Evolutionary conservation across 75 land plant species (phyloP).

Genomic region (Picea glauca): DNA sequence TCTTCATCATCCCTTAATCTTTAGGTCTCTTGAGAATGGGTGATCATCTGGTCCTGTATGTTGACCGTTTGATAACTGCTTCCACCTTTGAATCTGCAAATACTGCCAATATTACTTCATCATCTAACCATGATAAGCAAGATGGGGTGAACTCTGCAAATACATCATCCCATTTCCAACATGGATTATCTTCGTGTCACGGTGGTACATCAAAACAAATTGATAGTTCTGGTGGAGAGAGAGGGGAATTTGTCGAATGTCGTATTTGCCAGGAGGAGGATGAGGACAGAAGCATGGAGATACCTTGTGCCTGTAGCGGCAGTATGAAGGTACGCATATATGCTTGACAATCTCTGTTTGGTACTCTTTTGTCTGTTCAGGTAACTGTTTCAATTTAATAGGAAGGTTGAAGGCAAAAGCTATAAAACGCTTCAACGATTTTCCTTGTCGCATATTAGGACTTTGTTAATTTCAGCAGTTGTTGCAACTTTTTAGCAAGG

Average conservation of each 20-base stretch:
- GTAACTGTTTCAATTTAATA: background rate
- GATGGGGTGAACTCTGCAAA: no score
- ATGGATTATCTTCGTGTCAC: background rate
- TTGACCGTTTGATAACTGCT: slow-evolving; percentile 40
- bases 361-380: background rate
- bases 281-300: slow-evolving; percentile 43
- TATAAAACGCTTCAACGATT: background rate
- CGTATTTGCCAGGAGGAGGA: slow-evolving; percentile 89
- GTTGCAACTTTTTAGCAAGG: background rate
- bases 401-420: background rate
- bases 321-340: slow-evolving; percentile 55
- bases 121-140: background rate
- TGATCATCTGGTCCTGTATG: slow-evolving; percentile 52
- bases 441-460: background rate
- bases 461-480: background rate
- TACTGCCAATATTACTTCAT: background rate
- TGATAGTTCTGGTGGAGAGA: slow-evolving; percentile 5
- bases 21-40: slow-evolving; percentile 23
- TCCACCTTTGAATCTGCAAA: slow-evolving; percentile 27
- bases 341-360: slow-evolving; percentile 1
- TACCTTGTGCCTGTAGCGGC: slow-evolving; percentile 81
- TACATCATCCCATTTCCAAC: no score
- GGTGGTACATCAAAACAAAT: slow-evolving; percentile 1
- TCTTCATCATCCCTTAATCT: no score
- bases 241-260: slow-evolving; percentile 39